Base-by-base conservation (phyloP, 1,284 basidiomycete genomes). In the Cryptococcus floricola region DNA sequence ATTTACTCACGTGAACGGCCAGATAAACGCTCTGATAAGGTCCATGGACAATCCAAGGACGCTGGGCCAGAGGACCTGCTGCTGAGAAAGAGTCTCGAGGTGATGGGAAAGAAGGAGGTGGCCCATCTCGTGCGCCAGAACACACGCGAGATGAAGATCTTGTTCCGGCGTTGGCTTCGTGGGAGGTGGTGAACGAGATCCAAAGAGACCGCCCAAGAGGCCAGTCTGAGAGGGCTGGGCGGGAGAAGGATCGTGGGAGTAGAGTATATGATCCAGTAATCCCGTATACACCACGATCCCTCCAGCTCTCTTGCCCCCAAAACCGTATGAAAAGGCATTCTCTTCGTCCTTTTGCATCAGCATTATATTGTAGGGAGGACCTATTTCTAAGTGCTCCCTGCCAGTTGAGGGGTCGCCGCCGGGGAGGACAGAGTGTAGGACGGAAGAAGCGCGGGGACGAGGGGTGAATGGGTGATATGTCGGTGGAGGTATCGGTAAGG, bases 251-350 rank as follows among this genome's bases (percentile, higher is more conserved):
- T 8, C 10, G 16, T 14, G 14, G 1, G 19, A 18, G 13, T 19
- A 13, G 44, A 93, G 78, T 45, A 93, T 85, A 47, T 89, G 84
- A 68, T 93, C 87, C 47, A 94, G 70, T 74, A 93, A 88, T 8
- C 91, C 91, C 5, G 88, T 89, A 71, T 89, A 93, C 3, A 95
- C 84, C 50, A 95, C 91, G 55, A 95, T 83, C 1, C 91, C 91
- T 52, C 89, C 90, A 0, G 87, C 89, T 27, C 91, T 89, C 66
- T 90, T 84, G 1, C 88, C 87, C 13, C 91, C 91, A 65, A 94
- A 94, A 1, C 91, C 91, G 69, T 91, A 93, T 1, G 88, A 90
- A 69, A 95, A 92, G 1, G 91, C 91, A 67, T 93, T 95, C 82
- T 81, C 28, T 50, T 87, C 85, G 0, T 89, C 85, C 56, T 85